Percentiles rank a stretch among this genome's conserved stretches.
Evolutionary conservation across 495 filamentous ascomycete genomes (phyloP).

Genomic region (Glarea lozoyensis): DNA sequence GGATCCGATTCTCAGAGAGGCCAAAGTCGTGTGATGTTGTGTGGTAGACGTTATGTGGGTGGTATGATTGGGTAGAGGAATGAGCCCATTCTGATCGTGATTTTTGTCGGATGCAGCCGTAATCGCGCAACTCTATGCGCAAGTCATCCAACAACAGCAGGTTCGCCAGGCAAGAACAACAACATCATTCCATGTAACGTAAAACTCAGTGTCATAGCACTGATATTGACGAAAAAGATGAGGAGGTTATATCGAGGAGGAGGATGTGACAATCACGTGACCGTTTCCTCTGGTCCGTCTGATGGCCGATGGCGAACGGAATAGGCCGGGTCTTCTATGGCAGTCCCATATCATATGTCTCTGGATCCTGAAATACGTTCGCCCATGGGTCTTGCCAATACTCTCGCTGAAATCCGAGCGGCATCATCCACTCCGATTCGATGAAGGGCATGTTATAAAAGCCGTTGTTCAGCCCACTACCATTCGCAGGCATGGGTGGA

Average conservation of each 20-base stretch:
- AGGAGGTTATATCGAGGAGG: too few relatives aligned
- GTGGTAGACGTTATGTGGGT: neutral
- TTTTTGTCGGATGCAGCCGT: neutral
- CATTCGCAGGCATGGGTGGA: neutral
- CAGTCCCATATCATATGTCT: neutral
- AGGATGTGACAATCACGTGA: too few relatives aligned
- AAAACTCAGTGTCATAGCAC: too few relatives aligned
- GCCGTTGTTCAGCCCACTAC: neutral
- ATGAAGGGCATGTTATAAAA: neutral
- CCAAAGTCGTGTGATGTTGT: neutral
- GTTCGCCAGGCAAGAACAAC: too few relatives aligned
- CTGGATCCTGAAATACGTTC: conserved; percentile 2
- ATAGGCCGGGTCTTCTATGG: too few relatives aligned
- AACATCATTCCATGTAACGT: too few relatives aligned
- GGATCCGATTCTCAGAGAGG: neutral
- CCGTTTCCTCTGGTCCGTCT: too few relatives aligned
- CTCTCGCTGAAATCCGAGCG: conserved; percentile 1
- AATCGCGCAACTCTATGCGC: neutral
- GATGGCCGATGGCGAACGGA: too few relatives aligned
- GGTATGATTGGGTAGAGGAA: neutral
- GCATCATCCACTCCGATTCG: conserved; percentile 8
- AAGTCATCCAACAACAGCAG: too few relatives aligned
- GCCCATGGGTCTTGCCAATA: conserved; percentile 6
- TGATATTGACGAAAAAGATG: too few relatives aligned
- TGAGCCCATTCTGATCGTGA: conserved; percentile 1